Conservation (phyloP, 495 filamentous ascomycete genomes). For the Astrothelium macrocarpum region DNA sequence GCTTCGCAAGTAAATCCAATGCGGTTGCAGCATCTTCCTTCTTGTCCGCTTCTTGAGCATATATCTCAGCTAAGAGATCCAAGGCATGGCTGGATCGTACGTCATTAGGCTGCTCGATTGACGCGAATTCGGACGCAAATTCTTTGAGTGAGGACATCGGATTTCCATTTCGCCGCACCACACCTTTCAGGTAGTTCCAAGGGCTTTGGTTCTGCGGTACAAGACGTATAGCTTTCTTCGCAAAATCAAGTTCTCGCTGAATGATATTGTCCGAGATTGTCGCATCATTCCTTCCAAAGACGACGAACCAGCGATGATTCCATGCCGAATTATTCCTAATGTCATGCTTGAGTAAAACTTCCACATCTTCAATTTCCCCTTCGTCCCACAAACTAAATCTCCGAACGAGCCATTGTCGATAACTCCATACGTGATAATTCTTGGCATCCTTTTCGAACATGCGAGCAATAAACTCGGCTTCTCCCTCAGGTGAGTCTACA, state of each 20-base stretch:
- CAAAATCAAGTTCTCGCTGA: constrained; percentile 65
- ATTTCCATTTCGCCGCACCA: constrained; percentile 54
- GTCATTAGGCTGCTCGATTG: constrained; percentile 34
- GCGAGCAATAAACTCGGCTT: constrained; percentile 61
- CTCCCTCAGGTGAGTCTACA: constrained; percentile 39
- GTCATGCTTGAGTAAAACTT: constrained; percentile 61
- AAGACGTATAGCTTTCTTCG: constrained; percentile 55
- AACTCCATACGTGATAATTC: constrained; percentile 98
- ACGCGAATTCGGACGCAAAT: constrained; percentile 60
- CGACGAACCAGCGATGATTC: constrained; percentile 89
- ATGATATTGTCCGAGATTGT: constrained; percentile 47
- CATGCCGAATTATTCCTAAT: constrained; percentile 93
- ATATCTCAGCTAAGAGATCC: constrained; percentile 78
- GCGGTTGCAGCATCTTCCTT: constrained; percentile 52
- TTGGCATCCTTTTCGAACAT: constrained; percentile 86
- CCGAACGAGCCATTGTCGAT: constrained; percentile 78
- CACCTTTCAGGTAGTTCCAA: constrained; percentile 83
- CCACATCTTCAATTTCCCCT: constrained; percentile 59
- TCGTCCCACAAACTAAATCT: constrained; percentile 63
- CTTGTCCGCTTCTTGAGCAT: constrained; percentile 48
- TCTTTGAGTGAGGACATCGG: constrained; percentile 47
- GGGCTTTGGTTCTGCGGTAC: constrained; percentile 90
- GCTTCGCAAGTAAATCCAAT: constrained; percentile 63
- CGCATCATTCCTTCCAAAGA: constrained; percentile 52
- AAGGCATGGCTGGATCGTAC: constrained; percentile 62